Evolutionary conservation across 169 alveolate species (phyloP), one percentile per base, ranked within the genome.

Genomic region (Eimeria falciformis): DNA sequence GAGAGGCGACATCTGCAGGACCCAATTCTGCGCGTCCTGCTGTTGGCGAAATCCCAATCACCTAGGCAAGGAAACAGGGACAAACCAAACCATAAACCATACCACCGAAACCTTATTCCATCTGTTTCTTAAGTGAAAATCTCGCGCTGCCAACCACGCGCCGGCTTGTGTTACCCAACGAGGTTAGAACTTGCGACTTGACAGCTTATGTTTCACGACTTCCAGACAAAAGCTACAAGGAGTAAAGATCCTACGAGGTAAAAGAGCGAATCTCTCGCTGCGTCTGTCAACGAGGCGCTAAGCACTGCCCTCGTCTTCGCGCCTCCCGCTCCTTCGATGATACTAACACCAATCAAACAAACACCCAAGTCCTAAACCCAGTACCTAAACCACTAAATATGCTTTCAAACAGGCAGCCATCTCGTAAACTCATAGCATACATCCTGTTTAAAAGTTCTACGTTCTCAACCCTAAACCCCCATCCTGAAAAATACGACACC

Each of bases 321-420:
- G 33, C 92, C 92, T 2, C 92, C 92, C 0, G 92, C 92, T 50
- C 92, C 92, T 25, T 87, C 92, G 27, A 87, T 45, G 58, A 78
- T 55, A 17, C 78, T 87, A 2, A 33, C 4, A 33, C 40, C 40
- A 33, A 33, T 33, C 40, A 33, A 33, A 33, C 40, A 33, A 78
- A 17, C 37, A 66, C 2, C 43, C 89, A 46, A 79, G n/a, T 18
- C 62, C 62, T 53, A 53, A 53, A 71, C 82, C 82, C 82, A 33
- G 40, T 33, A 33, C 40, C 40, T 33, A 33, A 33, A 33, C 40
- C 2, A 33, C 2, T 33, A 33, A 33, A 33, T 33, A 33, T 33
- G 0, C 0, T 33, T 33, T 33, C 40, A 33, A 33, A 33, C 40
- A 33, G 40, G 40, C 40, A 33, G 40, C 40, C 2, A 33, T 33